A percentile compares a stretch with the other conserved stretches of the same genome.
phyloP scores from a whole-genome alignment of 2,329 filamentous ascomycete species.

The Clarireedia hainanense region DNA sequence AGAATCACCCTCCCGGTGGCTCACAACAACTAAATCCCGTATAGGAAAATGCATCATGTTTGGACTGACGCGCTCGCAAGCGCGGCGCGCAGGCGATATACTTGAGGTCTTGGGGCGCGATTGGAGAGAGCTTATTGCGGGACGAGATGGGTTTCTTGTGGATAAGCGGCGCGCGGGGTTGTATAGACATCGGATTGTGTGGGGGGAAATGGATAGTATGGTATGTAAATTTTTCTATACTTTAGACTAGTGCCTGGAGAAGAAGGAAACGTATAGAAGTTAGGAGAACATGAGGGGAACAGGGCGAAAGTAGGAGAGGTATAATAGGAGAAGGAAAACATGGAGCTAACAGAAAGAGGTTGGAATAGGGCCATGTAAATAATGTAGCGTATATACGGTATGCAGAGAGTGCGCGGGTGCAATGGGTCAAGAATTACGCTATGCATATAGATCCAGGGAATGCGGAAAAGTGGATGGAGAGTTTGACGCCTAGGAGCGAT shows the following conservation, averaged over 20 bases:
- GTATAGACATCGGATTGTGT: constrained; percentile 60
- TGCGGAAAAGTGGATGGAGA: constrained; percentile 55
- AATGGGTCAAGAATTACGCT: constrained; percentile 68
- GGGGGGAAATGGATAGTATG: constrained; percentile 76
- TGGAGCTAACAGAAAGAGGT: too few species aligned
- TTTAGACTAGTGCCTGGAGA: not conserved
- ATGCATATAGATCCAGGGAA: constrained; percentile 53
- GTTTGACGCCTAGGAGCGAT: constrained; percentile 57
- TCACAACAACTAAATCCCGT: constrained; percentile 57
- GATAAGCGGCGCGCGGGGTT: constrained; percentile 53
- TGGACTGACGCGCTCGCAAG: constrained; percentile 53
- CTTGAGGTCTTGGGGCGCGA: constrained; percentile 51
- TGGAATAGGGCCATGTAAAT: constrained; percentile 65
- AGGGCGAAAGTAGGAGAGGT: too few species aligned
- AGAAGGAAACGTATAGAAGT: not conserved
- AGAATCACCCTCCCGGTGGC: constrained; percentile 48
- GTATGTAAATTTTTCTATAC: constrained; percentile 32
- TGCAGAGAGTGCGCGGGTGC: constrained; percentile 72
- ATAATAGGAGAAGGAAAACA: not conserved
- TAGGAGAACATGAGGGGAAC: too few species aligned
- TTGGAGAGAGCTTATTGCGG: constrained; percentile 66
- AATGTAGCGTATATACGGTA: constrained; percentile 79
- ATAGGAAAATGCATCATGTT: constrained; percentile 71
- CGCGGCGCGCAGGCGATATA: constrained; percentile 49
- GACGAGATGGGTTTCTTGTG: constrained; percentile 68